Conservation (phyloP, 257 asterid genomes). For the Przewalskia tangutica region DNA sequence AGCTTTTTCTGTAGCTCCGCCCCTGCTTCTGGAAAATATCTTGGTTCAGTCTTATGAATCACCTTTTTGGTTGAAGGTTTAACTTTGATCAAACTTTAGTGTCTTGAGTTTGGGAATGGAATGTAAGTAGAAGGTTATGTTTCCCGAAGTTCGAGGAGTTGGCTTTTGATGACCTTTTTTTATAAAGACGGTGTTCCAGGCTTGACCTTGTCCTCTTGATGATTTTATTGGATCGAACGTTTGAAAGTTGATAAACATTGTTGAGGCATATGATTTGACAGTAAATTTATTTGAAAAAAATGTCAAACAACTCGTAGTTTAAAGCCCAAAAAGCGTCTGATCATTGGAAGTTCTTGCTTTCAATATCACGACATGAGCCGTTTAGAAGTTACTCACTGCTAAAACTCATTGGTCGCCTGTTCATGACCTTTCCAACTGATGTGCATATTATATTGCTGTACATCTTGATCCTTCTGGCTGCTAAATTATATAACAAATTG, state of each 20-base stretch:
- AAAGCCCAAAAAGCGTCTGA: background rate
- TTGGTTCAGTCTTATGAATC: background rate
- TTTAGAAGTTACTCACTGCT: background rate
- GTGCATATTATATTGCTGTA: background rate
- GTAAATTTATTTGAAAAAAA: background rate
- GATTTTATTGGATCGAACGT: background rate
- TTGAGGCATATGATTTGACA: background rate
- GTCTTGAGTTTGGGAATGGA: background rate
- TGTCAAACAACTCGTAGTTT: background rate
- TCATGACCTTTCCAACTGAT: background rate
- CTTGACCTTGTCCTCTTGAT: background rate
- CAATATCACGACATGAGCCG: background rate
- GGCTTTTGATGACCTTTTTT: background rate
- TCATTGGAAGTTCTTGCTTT: background rate
- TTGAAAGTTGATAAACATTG: background rate
- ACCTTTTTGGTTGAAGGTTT: background rate
- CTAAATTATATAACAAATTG: background rate
- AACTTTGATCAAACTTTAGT: background rate
- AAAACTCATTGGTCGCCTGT: background rate
- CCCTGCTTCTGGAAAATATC: background rate
- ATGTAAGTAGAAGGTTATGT: background rate
- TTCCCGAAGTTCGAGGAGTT: background rate
- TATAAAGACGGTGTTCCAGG: background rate
- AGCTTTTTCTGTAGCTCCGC: background rate
- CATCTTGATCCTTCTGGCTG: background rate